These are phyloP conservation scores for Clarireedia homoeocarpa DNA, from an alignment of 2,329 filamentous ascomycete genomes.

Conservation along the genomic window DNA sequence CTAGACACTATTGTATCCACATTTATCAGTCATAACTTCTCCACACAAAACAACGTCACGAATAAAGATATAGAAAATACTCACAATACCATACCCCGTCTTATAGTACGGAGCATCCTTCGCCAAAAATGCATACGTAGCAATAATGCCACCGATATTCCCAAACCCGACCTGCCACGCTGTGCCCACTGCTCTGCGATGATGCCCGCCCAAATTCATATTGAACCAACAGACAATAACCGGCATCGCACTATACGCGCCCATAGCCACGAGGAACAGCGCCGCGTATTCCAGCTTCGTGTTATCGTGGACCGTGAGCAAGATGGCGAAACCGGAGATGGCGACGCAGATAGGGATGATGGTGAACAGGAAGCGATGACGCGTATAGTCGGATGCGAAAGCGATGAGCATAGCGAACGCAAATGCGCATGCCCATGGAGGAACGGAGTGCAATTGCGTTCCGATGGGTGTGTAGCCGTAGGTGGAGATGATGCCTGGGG, in stretches of 20 bases:
- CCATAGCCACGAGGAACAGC: slow-evolving; percentile 74
- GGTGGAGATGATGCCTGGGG: slow-evolving; percentile 60
- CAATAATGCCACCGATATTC: slow-evolving; percentile 72
- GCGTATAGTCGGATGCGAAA: slow-evolving; percentile 58
- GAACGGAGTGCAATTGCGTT: slow-evolving; percentile 43
- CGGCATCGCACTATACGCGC: slow-evolving; percentile 82
- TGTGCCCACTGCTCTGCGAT: slow-evolving; percentile 59
- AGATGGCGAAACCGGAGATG: slow-evolving; percentile 67
- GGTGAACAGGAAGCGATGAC: slow-evolving; percentile 69
- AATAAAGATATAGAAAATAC: not conserved
- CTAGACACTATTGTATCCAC: slow-evolving; percentile 41
- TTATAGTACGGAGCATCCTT: slow-evolving; percentile 62
- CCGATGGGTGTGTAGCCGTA: slow-evolving; percentile 53
- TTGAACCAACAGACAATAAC: slow-evolving; percentile 78
- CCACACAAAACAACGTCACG: not conserved
- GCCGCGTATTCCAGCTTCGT: slow-evolving; percentile 63
- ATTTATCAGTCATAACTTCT: not conserved
- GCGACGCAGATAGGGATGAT: slow-evolving; percentile 59
- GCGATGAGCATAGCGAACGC: slow-evolving; percentile 71
- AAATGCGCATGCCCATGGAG: slow-evolving; percentile 65
- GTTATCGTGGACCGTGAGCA: slow-evolving; percentile 65
- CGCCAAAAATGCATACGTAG: slow-evolving; percentile 60
- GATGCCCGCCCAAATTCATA: slow-evolving; percentile 71
- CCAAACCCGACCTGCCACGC: slow-evolving; percentile 75
- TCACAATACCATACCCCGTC: slow-evolving; percentile 62